A percentile compares a stretch with the other conserved stretches of the same genome.
phyloP scores from a whole-genome alignment of 129 eudicot genomes.

The Oenanthe sinensis region DNA sequence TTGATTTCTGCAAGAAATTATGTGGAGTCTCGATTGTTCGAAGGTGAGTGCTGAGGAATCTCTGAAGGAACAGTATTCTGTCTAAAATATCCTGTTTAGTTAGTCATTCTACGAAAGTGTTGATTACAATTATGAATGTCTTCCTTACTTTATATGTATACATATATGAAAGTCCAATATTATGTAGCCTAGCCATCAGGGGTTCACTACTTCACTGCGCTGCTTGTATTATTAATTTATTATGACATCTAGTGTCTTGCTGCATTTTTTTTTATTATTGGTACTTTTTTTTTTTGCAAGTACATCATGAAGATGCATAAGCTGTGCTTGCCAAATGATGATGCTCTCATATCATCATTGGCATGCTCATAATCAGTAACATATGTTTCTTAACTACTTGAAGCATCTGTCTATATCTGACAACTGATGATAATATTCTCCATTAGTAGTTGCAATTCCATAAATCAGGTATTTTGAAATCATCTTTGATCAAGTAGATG shows the following conservation, averaged over 20 bases:
- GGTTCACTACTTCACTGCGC: neutral
- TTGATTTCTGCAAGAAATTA: conserved; percentile 95
- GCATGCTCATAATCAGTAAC: neutral
- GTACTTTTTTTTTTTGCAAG: neutral
- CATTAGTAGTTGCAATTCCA: neutral
- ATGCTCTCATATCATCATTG: neutral
- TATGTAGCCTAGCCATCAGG: neutral
- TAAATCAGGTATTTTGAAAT: neutral
- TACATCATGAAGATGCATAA: neutral
- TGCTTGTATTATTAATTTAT: neutral
- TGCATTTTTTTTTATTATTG: neutral
- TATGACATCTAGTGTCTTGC: neutral
- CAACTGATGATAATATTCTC: neutral
- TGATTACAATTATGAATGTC: neutral
- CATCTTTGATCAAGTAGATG: conserved; percentile 8
- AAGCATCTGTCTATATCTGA: neutral
- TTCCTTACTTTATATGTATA: neutral
- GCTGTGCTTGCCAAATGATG: neutral
- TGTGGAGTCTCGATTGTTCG: conserved; percentile 95
- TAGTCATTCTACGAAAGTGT: neutral
- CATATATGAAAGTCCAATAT: neutral
- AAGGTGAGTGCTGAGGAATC: conserved; percentile 46
- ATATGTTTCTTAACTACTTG: neutral
- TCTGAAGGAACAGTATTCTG: conserved; percentile 1
- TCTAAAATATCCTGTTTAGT: neutral